Conservation (phyloP, 352 stramenopile genomes). For the Globisporangium cederbergense region DNA sequence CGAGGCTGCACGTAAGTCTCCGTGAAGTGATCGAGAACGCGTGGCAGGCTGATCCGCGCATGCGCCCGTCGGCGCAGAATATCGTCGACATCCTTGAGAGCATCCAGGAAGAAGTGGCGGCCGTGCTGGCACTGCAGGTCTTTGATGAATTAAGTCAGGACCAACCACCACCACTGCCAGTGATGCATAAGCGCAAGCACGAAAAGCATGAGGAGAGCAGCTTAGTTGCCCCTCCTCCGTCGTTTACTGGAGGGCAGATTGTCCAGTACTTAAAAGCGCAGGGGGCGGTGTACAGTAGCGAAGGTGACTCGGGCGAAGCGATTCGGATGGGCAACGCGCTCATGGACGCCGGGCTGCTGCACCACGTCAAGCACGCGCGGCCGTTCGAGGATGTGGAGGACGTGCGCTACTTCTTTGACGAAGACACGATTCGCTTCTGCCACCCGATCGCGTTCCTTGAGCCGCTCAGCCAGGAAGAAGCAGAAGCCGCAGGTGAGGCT, state of each 20-base stretch:
- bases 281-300: conserved; percentile 12
- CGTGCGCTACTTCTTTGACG: conserved; percentile 51
- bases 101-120: conserved; percentile 62
- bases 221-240: conserved; percentile 11
- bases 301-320: conserved; percentile 22
- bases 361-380: conserved; percentile 40
- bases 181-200: not conserved
- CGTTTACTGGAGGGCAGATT: conserved; percentile 24
- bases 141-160: conserved; percentile 32
- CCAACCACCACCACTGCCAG: not conserved
- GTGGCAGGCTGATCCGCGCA: conserved; percentile 51
- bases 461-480: conserved; percentile 1
- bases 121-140: conserved; percentile 41
- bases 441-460: conserved; percentile 23
- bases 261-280: conserved; percentile 35
- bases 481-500: not conserved
- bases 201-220: not conserved
- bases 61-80: conserved; percentile 39
- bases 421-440: conserved; percentile 22
- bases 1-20: conserved; percentile 29
- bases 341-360: conserved; percentile 60
- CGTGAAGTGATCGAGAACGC: conserved; percentile 45
- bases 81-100: conserved; percentile 49
- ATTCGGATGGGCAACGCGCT: conserved; percentile 50
- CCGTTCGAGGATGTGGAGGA: conserved; percentile 27